A percentile compares a stretch with the other conserved stretches of the same genome.
Conservation (phyloP, 129 eudicot genomes). For the Flaveria linearis region DNA sequence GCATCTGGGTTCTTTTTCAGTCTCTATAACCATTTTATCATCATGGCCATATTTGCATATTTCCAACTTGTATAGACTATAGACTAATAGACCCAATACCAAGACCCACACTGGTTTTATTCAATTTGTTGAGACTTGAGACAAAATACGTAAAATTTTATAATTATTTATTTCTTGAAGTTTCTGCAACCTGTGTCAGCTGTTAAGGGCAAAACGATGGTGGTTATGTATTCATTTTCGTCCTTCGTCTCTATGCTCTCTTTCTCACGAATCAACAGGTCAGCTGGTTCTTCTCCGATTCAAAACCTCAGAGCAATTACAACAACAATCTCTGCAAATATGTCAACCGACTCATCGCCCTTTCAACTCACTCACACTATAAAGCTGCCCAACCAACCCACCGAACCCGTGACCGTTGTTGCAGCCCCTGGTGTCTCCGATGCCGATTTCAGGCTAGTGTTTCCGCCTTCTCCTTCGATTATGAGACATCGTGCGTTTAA, state of each 20-base stretch:
- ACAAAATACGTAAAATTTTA: too few species aligned
- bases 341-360: constrained; percentile 37
- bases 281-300: constrained; percentile 22
- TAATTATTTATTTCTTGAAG: not conserved
- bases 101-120: too few species aligned
- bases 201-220: not conserved
- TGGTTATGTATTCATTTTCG: not conserved
- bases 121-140: too few species aligned
- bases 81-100: too few species aligned
- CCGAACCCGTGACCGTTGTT: constrained; percentile 52
- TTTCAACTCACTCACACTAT: constrained; percentile 55
- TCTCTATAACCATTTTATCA: too few species aligned
- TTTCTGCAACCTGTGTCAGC: not conserved
- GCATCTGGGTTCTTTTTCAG: too few species aligned
- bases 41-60: too few species aligned
- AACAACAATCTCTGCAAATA: constrained; percentile 45
- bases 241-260: constrained; percentile 17
- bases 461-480: not conserved
- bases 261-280: constrained; percentile 26
- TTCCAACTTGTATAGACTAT: too few species aligned
- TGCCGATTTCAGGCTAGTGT: constrained; percentile 66
- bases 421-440: constrained; percentile 86
- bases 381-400: constrained; percentile 62
- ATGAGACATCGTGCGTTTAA: not conserved
- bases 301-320: constrained; percentile 27